A percentile compares a stretch with the other conserved stretches of the same genome.
Conservation (phyloP, 1,139 yeast species). For the Protomyces arabidopsidicola region DNA sequence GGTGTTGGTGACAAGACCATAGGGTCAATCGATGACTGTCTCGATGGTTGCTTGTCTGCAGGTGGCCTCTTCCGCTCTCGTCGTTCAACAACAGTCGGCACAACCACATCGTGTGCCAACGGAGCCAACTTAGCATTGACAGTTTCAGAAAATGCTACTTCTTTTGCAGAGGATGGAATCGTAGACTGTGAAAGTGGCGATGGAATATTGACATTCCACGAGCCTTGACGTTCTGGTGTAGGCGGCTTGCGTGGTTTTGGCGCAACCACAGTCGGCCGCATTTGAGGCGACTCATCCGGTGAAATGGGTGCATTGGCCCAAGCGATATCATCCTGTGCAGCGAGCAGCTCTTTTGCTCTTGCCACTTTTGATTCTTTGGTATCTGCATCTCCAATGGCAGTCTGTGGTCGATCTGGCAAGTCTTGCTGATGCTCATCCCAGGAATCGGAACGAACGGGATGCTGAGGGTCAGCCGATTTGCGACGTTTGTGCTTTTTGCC, state of each 20-base stretch:
- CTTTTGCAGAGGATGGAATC: constrained; percentile 2
- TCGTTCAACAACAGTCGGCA: constrained; percentile 6
- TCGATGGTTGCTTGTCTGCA: constrained; percentile 4
- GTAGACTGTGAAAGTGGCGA: constrained; percentile 20
- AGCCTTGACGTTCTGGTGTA: constrained; percentile 17
- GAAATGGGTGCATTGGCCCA: constrained; percentile 25
- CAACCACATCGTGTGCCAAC: constrained; percentile 9
- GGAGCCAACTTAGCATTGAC: constrained; percentile 12
- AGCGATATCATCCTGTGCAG: constrained; percentile 21
- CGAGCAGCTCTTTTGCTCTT: constrained; percentile 17
- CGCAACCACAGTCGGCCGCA: neutral
- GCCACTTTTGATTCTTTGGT: neutral
- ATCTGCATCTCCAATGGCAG: constrained; percentile 1
- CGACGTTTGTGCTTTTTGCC: constrained; percentile 24
- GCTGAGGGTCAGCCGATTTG: constrained; percentile 14
- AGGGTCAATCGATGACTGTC: constrained; percentile 19
- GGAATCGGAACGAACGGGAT: constrained; percentile 16
- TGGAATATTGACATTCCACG: constrained; percentile 11
- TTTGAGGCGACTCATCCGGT: constrained; percentile 3
- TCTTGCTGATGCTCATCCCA: constrained; percentile 20
- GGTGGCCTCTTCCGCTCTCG: constrained; percentile 12
- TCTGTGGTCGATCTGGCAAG: constrained; percentile 5
- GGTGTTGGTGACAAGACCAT: constrained; percentile 17
- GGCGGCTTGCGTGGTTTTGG: constrained; percentile 24
- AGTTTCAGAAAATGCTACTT: constrained; percentile 12